Conservation (phyloP, 768 basidiomycete species). For the Plicaturopsis crispa region DNA sequence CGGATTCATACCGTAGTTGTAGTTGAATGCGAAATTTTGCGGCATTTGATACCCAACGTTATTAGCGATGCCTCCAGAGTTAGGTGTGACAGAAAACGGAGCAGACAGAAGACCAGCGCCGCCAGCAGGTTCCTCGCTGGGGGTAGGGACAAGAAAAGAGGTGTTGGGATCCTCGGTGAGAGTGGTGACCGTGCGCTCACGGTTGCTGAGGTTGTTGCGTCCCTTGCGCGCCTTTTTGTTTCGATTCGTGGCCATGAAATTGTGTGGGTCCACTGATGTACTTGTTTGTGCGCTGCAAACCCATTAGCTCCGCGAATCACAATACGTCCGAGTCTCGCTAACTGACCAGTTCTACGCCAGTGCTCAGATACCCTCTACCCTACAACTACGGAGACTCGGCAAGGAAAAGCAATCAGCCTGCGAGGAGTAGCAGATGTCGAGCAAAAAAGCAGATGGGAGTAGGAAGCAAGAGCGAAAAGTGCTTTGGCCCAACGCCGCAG, state of each 20-base stretch:
- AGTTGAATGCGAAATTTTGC: slow-evolving; percentile 31
- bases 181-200: slow-evolving; percentile 64
- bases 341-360: too few species aligned
- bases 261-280: neutral
- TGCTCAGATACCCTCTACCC: too few species aligned
- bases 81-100: slow-evolving; percentile 27
- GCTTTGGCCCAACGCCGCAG: too few species aligned
- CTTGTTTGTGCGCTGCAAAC: too few species aligned
- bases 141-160: slow-evolving; percentile 40
- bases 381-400: too few species aligned
- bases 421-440: too few species aligned
- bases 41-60: slow-evolving; percentile 24
- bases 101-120: slow-evolving; percentile 26
- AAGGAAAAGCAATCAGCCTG: too few species aligned
- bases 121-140: slow-evolving; percentile 41
- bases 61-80: slow-evolving; percentile 20
- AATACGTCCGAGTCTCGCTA: too few species aligned
- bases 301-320: too few species aligned
- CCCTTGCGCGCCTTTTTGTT: slow-evolving; percentile 60
- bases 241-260: slow-evolving; percentile 50
- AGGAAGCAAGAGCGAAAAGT: too few species aligned
- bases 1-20: slow-evolving; percentile 23
- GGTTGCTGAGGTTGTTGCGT: slow-evolving; percentile 42
- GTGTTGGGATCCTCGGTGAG: slow-evolving; percentile 54
- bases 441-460: too few species aligned